phyloP scores from a whole-genome alignment of 352 stramenopile species.

The Thraustochytrium sp. region DNA sequence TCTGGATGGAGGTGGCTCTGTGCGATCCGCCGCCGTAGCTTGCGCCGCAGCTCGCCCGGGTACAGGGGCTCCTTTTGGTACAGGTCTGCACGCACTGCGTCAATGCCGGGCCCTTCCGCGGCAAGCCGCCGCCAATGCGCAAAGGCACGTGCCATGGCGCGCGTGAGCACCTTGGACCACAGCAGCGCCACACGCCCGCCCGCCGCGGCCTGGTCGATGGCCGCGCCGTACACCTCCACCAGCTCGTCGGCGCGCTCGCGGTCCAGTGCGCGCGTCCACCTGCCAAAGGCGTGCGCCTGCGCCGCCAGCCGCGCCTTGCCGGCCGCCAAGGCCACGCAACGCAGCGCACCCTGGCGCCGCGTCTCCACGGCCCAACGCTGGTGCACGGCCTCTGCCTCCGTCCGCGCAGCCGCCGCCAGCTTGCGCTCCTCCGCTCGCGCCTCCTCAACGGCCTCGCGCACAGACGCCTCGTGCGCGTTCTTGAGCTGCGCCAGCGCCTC shows the following conservation, averaged over 20 bases:
- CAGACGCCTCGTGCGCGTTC: background rate
- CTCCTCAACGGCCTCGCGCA: background rate
- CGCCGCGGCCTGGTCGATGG: conserved; percentile 22
- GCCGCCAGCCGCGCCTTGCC: background rate
- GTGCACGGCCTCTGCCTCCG: background rate
- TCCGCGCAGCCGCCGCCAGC: background rate
- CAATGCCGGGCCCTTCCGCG: background rate
- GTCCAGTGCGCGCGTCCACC: background rate
- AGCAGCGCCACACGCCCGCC: background rate
- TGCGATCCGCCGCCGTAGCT: background rate
- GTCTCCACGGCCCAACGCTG: background rate
- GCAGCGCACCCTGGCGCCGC: background rate
- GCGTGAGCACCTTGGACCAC: background rate
- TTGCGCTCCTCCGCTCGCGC: background rate
- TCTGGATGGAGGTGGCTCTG: background rate
- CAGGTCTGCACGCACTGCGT: background rate
- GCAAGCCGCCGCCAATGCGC: background rate
- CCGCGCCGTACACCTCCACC: conserved; percentile 19
- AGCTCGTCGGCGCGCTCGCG: conserved; percentile 6
- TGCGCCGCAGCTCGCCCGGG: background rate
- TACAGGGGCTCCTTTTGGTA: conserved; percentile 26
- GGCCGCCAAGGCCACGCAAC: background rate
- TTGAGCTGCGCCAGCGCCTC: background rate
- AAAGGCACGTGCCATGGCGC: background rate
- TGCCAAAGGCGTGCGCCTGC: background rate